These are phyloP conservation scores for Elasticomyces elasticus DNA, from an alignment of 495 filamentous ascomycete genomes.

Conservation along the genomic window DNA sequence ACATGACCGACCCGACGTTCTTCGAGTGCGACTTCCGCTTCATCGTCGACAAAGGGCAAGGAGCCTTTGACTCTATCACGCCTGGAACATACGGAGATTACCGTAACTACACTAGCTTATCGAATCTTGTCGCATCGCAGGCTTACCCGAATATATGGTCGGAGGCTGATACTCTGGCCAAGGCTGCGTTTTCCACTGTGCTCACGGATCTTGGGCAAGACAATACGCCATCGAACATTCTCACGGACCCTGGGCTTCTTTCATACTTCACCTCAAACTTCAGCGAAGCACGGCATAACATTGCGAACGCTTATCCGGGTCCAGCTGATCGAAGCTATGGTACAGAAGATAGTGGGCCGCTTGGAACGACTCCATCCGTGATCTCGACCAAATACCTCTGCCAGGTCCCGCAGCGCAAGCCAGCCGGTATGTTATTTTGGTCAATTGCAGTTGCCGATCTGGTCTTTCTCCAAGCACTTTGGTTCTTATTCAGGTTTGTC, in stretches of 20 bases:
- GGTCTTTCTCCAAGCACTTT: constrained; percentile 27
- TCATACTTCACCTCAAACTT: constrained; percentile 22
- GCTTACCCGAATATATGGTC: constrained; percentile 24
- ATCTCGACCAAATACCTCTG: constrained; percentile 27
- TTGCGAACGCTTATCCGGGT: constrained; percentile 6
- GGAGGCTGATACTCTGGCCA: constrained; percentile 22
- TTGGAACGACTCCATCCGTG: constrained; percentile 22
- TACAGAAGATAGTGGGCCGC: constrained; percentile 4
- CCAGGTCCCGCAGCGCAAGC: constrained; percentile 28
- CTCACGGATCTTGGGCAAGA: constrained; percentile 28
- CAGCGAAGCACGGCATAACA: constrained; percentile 9
- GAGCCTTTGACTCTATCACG: background rate
- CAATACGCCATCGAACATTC: constrained; percentile 21
- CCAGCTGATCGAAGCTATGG: constrained; percentile 15
- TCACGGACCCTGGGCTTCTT: constrained; percentile 20
- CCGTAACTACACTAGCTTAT: background rate
- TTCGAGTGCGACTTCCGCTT: constrained; percentile 7
- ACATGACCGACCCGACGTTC: constrained; percentile 4
- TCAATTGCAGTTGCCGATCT: constrained; percentile 28
- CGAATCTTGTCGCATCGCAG: background rate
- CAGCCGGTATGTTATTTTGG: constrained; percentile 23
- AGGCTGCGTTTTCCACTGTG: constrained; percentile 27
- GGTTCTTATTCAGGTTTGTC: background rate
- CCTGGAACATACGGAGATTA: constrained; percentile 4
- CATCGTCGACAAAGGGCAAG: constrained; percentile 9